Conservation (phyloP, 176 grass and related monocot genomes). For the Paspalum vaginatum region DNA sequence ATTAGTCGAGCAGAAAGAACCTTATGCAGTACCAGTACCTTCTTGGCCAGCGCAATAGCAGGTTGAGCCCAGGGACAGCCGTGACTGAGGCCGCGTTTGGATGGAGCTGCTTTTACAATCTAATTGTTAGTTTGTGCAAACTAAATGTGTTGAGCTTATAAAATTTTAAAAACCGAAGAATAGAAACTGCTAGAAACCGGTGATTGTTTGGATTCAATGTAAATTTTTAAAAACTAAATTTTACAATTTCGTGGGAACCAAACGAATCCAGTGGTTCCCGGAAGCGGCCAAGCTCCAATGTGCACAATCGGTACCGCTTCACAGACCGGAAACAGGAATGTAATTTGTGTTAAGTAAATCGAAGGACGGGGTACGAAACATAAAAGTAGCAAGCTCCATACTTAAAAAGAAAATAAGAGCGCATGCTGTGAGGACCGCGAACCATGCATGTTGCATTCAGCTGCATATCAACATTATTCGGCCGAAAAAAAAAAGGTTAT, state of each 20-base stretch:
- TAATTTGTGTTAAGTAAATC: too few relatives aligned
- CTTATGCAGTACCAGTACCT: neutral
- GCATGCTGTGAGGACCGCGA: neutral
- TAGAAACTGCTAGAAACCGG: too few relatives aligned
- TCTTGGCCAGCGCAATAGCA: constrained; percentile 3
- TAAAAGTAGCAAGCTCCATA: neutral
- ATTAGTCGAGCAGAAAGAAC: neutral
- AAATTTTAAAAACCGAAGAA: too few relatives aligned
- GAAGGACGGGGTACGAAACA: too few relatives aligned
- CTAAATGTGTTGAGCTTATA: too few relatives aligned
- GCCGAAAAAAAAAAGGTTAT: constrained; percentile 17
- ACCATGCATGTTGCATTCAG: neutral
- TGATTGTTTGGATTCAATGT: too few relatives aligned
- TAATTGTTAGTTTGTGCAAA: too few relatives aligned
- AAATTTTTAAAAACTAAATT: too few relatives aligned
- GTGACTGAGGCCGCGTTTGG: too few relatives aligned
- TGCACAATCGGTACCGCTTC: constrained; percentile 9
- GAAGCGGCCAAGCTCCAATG: constrained; percentile 21
- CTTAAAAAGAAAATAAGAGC: neutral
- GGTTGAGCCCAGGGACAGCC: neutral
- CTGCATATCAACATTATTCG: constrained; percentile 43
- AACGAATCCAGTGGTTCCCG: neutral
- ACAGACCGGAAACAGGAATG: constrained; percentile 6
- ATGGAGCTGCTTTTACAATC: too few relatives aligned
- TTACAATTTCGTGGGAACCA: too few relatives aligned